Percentiles rank a stretch among this genome's conserved stretches.
These are phyloP conservation scores for Podila minutissima DNA, from an alignment of 192 early-diverging fungal genomes.

Conservation along the genomic window DNA sequence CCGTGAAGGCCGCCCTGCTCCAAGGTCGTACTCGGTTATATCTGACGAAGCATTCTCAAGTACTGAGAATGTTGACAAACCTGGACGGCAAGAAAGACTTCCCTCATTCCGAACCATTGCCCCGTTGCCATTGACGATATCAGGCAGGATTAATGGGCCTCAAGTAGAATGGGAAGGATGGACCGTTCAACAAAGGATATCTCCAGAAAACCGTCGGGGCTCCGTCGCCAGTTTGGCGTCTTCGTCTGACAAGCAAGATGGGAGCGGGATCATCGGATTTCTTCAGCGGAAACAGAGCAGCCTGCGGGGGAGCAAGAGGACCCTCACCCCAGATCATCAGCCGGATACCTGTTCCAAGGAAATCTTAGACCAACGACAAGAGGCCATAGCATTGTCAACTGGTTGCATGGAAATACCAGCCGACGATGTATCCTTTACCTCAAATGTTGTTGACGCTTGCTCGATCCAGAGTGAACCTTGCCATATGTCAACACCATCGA, in stretches of 20 bases:
- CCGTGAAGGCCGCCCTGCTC: background rate
- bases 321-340: background rate
- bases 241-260: conserved; percentile 1
- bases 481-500: conserved; percentile 16
- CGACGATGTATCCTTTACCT: background rate
- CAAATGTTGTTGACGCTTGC: background rate
- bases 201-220: conserved; percentile 12
- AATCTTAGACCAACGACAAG: background rate
- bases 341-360: background rate
- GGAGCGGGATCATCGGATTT: conserved; percentile 12
- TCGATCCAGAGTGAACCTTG: background rate
- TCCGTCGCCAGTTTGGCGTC: conserved; percentile 22
- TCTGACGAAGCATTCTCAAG: conserved; percentile 29
- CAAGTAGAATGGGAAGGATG: background rate
- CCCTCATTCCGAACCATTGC: background rate
- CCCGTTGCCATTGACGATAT: background rate
- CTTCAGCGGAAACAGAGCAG: conserved; percentile 3
- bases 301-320: background rate
- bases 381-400: background rate
- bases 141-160: background rate
- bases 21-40: conserved; percentile 26
- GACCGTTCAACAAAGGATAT: background rate
- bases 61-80: conserved; percentile 11
- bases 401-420: background rate
- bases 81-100: background rate